Conservation (phyloP, 257 asterid genomes). For the Nicotiana otophora region DNA sequence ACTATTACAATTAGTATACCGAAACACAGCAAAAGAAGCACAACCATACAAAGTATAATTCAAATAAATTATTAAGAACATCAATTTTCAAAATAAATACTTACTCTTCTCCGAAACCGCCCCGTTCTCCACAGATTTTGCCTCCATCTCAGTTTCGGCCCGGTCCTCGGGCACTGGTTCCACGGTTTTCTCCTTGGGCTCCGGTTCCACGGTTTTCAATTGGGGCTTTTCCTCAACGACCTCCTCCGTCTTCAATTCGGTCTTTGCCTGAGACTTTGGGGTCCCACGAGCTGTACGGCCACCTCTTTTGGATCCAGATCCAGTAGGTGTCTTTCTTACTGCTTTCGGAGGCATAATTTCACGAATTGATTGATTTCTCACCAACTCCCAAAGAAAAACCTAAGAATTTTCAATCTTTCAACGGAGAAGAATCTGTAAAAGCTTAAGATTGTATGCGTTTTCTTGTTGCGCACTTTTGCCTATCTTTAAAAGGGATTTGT, state of each 20-base stretch:
- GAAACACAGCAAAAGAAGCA: background rate
- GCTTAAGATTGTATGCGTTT: too few relatives aligned
- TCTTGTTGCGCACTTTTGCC: too few relatives aligned
- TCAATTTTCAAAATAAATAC: slow-evolving; percentile 3
- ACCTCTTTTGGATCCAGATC: slow-evolving; percentile 67
- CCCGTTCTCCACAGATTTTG: slow-evolving; percentile 20
- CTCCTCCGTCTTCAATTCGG: slow-evolving; percentile 14
- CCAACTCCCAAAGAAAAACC: too few relatives aligned
- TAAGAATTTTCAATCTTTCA: too few relatives aligned
- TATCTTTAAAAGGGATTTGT: too few relatives aligned
- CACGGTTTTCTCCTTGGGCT: slow-evolving; percentile 16
- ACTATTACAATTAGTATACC: background rate
- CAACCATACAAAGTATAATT: background rate
- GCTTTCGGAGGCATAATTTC: slow-evolving; percentile 64
- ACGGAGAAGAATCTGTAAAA: too few relatives aligned
- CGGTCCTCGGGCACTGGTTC: slow-evolving; percentile 11
- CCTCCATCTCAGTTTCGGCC: background rate
- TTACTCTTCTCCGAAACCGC: slow-evolving; percentile 20
- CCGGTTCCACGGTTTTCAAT: slow-evolving; percentile 8
- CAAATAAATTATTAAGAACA: background rate
- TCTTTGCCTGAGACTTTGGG: slow-evolving; percentile 24
- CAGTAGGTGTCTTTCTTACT: slow-evolving; percentile 57
- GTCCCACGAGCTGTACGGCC: slow-evolving; percentile 39
- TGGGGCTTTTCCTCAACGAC: slow-evolving; percentile 18
- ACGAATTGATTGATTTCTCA: too few relatives aligned